Evolutionary conservation across 441 rosid genomes (phyloP), one percentile per base, ranked within the genome.

Genomic region (Euphorbia schlechtendalii): DNA sequence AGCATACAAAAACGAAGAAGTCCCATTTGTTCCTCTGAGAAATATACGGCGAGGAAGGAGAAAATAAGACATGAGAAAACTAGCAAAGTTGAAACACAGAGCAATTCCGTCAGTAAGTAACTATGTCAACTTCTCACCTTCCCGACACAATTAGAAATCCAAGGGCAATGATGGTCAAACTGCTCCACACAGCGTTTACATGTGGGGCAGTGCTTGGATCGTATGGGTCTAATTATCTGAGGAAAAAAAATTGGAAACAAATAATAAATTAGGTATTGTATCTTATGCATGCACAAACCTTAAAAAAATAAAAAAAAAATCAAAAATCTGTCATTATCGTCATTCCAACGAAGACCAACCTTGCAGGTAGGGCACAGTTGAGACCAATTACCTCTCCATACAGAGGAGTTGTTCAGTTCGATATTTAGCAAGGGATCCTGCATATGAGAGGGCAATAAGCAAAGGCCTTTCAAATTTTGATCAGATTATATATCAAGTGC

Each of bases 301-400:
- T 15, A 32, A 56, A 27, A 59, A 40, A 66, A 30, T 46, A 3
- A 45, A 46, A 43, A 49, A 34, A 5, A 5, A 38, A 8, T n/a
- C n/a, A n/a, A n/a, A n/a, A n/a, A n/a, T n/a, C 38, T 11, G 51
- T 22, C 11, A 27, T 62, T 7, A 1, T 7, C 46, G 17, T 43
- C 22, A n/a, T n/a, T 25, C 65, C 21, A 46, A 20, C 60, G 51
- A 54, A 70, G 55, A 61, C 17, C 72, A 56, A 93, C 99, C 99
- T 90, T 93, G 90, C 99, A 93, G 66, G 97, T 90, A 25, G 99
- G 97, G 80, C 99, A 93, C 62, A 90, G 97, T 69, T 90, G 99
- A 75, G 97, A 89, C 99, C 99, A 93, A 78, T 84, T 86, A 75
- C 97, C 97, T 56, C 72, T 82, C 99, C 93, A 84, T 10, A 67